Conservation (phyloP, 1,284 basidiomycete genomes). For the Fomitopsis betulina region DNA sequence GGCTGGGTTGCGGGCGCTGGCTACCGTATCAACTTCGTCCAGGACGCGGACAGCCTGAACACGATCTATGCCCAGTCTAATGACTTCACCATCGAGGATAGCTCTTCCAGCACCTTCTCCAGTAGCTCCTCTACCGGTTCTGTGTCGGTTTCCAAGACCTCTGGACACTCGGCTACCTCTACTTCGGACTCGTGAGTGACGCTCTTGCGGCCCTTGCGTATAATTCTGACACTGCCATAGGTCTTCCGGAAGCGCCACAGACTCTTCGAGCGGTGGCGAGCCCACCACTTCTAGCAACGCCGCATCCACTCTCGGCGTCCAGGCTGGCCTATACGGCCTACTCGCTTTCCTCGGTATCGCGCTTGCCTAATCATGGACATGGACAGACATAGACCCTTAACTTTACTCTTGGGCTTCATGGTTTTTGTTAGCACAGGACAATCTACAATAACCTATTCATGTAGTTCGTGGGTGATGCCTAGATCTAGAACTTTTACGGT, state of each 20-base stretch:
- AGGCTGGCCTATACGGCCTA: constrained; percentile 22
- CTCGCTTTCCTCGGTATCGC: constrained; percentile 25
- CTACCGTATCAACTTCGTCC: constrained; percentile 70
- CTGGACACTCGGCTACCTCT: background rate
- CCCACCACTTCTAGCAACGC: constrained; percentile 13
- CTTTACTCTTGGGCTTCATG: background rate
- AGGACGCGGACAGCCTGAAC: constrained; percentile 38
- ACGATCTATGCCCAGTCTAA: constrained; percentile 63
- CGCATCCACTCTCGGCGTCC: constrained; percentile 19
- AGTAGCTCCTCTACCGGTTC: constrained; percentile 8
- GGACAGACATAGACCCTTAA: background rate
- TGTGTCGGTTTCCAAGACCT: constrained; percentile 1
- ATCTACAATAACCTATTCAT: background rate
- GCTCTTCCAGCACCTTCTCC: constrained; percentile 21
- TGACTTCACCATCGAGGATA: constrained; percentile 47
- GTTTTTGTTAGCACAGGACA: background rate
- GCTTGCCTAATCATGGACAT: constrained; percentile 20
- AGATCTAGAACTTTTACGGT: background rate
- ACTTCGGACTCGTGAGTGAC: background rate
- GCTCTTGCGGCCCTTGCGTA: background rate
- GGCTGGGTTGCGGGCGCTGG: constrained; percentile 52
- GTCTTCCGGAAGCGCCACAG: constrained; percentile 4
- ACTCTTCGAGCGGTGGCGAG: constrained; percentile 13
- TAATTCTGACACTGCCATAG: background rate
- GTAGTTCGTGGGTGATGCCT: background rate